phyloP scores from a whole-genome alignment of 1,139 yeast species.

The Starmera stellimalicola region DNA sequence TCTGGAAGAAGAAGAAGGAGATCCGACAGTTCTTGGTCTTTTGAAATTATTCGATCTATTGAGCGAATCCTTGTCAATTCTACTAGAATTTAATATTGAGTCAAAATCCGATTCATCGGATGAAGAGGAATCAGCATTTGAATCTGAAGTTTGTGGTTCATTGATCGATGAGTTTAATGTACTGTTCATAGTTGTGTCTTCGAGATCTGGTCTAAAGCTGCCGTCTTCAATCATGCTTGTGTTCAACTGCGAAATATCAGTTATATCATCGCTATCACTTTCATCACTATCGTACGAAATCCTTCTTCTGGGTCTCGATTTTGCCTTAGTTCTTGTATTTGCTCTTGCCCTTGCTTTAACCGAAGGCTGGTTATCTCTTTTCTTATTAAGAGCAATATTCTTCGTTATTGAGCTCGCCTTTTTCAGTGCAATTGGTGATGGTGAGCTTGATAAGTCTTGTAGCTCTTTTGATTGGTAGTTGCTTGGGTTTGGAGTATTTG shows the following conservation, averaged over 20 bases:
- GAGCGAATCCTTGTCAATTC: conserved; percentile 3
- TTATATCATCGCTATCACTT: no score
- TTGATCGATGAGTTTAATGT: background rate
- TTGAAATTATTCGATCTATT: conserved; percentile 9
- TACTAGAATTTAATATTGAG: background rate
- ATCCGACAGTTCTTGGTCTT: conserved; percentile 9
- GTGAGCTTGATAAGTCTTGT: no score
- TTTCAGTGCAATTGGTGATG: no score
- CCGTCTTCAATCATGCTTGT: background rate
- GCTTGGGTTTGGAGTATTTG: no score
- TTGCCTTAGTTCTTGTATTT: no score
- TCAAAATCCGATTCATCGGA: background rate
- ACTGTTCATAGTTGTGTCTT: conserved; percentile 17
- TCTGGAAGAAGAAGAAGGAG: conserved; percentile 12
- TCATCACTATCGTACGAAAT: no score
- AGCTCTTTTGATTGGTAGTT: no score
- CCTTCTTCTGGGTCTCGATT: no score
- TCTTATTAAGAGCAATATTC: conserved; percentile 4
- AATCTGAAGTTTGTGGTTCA: background rate
- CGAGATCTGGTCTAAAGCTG: conserved; percentile 1
- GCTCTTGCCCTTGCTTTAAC: background rate
- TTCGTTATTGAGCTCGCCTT: conserved; percentile 6
- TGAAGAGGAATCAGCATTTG: background rate
- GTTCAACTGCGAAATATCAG: no score
- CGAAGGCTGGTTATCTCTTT: background rate